Conservation (phyloP, 78 protist species). For the Tieghemostelium lacteum region DNA sequence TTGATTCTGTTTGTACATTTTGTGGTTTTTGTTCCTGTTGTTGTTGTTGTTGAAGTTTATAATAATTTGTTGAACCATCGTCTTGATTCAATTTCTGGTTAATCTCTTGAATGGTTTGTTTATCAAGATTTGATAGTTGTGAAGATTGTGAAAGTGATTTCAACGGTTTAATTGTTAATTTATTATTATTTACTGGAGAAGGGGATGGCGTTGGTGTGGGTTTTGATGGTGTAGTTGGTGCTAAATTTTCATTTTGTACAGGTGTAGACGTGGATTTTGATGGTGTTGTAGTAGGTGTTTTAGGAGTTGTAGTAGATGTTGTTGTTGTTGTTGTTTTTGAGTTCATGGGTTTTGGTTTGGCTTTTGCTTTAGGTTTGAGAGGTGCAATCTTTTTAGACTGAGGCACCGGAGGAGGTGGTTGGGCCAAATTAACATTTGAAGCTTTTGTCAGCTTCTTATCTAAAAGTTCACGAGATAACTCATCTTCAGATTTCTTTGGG, state of each 20-base stretch:
- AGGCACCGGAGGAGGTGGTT: not conserved
- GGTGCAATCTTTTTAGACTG: not conserved
- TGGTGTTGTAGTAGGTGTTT: not conserved
- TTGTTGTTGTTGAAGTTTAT: not conserved
- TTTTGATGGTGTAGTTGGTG: not conserved
- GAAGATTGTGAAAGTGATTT: not conserved
- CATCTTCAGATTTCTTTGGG: conserved; percentile 34
- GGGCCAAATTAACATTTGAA: not conserved
- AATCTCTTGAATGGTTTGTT: not conserved
- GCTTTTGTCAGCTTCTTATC: not conserved
- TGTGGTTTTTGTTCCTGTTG: not conserved
- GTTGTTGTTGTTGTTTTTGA: not conserved
- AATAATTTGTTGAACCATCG: not conserved
- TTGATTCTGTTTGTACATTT: not conserved
- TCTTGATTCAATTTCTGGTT: not conserved
- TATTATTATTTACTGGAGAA: not conserved
- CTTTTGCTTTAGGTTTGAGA: not conserved
- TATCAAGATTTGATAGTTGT: not conserved
- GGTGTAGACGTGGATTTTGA: not conserved
- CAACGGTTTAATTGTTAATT: not conserved
- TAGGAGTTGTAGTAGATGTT: not conserved
- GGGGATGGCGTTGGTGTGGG: not conserved
- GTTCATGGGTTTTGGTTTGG: not conserved
- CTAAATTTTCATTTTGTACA: not conserved
- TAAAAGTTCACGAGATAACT: conserved; percentile 15